Evolutionary conservation across 2,329 filamentous ascomycete genomes (phyloP), one percentile per base, ranked within the genome.

Genomic region (Endoconidiophora polonica): DNA sequence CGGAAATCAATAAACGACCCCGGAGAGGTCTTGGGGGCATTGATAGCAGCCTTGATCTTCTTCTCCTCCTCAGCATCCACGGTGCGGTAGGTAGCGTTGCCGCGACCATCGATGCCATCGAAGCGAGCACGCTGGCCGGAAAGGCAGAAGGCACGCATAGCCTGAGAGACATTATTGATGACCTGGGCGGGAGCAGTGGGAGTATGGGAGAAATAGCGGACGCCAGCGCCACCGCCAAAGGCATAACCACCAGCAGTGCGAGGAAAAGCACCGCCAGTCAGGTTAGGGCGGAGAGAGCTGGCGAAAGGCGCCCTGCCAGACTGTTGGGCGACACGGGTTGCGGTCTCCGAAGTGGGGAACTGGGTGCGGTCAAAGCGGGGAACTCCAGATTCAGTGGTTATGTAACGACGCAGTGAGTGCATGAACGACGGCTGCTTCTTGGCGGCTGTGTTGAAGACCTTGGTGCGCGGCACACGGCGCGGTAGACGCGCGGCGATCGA

Each of bases 161-260:
- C 91, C 58, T 87, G 81, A 10, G 86, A 94, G n/a, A 95, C 90
- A 65, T 94, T 94, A 63, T 91, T 83, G 47, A 96, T 77, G 44
- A 96, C 86, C 63, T 96, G 86, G 1, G 88, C 86, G 38, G 86
- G 87, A 5, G 81, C 77, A 7, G 85, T 82, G 1, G 90, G 86
- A 1, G 79, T 77, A 66, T 95, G 88, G 1, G 86, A 93, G 67
- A 96, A 96, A 68, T 90, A 90, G 56, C 90, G 76, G 22, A 80
- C 84, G 26, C 53, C 49, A n/a, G 33, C 39, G 10, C 46, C 50
- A 56, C 83, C 79, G 50, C 73, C 66, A 38, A 85, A 67, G 55
- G 73, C 73, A 62, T 98, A 98, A n/a, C 91, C 91, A 56, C 90
- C 87, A 5, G 88, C 85, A 38, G 85, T 86, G 51, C 90, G 79